Evolutionary conservation across 768 basidiomycete genomes (phyloP).

Genomic region (Calocybe gangraenosa): DNA sequence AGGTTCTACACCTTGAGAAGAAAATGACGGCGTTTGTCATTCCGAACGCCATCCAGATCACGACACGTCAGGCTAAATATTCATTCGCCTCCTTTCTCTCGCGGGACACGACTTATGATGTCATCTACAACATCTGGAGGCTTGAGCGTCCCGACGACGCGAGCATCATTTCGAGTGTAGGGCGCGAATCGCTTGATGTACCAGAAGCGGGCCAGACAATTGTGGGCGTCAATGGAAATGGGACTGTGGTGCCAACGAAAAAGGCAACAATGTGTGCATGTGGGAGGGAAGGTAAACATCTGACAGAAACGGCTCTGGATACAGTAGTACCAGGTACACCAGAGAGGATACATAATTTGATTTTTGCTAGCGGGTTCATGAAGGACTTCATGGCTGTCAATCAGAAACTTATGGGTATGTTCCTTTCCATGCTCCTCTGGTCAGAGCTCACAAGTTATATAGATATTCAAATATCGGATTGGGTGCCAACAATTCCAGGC

Average conservation of each 20-base stretch:
- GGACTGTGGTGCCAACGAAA: constrained; percentile 18
- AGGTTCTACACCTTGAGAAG: constrained; percentile 86
- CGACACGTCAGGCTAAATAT: constrained; percentile 80
- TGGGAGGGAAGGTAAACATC: constrained; percentile 66
- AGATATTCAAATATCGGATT: constrained; percentile 97
- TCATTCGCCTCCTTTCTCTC: constrained; percentile 96
- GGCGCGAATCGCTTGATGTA: constrained; percentile 31
- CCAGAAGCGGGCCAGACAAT: constrained; percentile 8
- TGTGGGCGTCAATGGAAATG: constrained; percentile 15
- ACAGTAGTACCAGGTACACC: constrained; percentile 83
- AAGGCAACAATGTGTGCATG: constrained; percentile 76
- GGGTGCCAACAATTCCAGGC: constrained; percentile 64
- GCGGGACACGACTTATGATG: constrained; percentile 93
- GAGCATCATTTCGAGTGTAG: constrained; percentile 31
- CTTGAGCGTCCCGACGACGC: constrained; percentile 73
- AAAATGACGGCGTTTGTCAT: constrained; percentile 98
- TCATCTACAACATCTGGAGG: constrained; percentile 94
- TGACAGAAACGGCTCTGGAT: constrained; percentile 71
- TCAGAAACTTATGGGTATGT: constrained; percentile 83
- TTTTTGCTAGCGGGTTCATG: constrained; percentile 94
- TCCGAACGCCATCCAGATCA: constrained; percentile 91
- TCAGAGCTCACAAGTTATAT: not conserved
- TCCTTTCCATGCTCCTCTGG: not conserved
- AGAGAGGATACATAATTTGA: constrained; percentile 92
- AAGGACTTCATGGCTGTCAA: constrained; percentile 90